Percentiles rank a stretch among this genome's conserved stretches.
These are phyloP conservation scores for Ampelocalamus luodianensis DNA, from an alignment of 176 grass and related monocot genomes.

Conservation along the genomic window DNA sequence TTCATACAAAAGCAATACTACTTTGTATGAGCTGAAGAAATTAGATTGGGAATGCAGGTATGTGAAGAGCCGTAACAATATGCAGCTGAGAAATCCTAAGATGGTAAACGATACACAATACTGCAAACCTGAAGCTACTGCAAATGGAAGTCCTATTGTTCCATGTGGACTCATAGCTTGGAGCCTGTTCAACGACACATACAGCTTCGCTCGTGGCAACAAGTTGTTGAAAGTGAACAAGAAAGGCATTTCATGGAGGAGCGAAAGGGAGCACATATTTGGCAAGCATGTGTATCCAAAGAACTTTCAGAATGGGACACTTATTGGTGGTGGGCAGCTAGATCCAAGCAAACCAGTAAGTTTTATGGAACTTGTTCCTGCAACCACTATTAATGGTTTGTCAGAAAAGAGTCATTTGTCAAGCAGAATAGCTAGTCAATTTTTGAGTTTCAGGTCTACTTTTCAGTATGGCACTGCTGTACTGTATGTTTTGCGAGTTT, in stretches of 20 bases:
- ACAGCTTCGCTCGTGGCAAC: slow-evolving; percentile 49
- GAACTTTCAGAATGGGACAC: slow-evolving; percentile 63
- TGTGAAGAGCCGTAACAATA: slow-evolving; percentile 54
- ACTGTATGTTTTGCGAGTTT: not conserved
- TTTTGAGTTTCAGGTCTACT: not conserved
- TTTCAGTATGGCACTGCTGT: not conserved
- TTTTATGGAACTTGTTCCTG: not conserved
- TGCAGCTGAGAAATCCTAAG: slow-evolving; percentile 47
- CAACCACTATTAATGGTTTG: not conserved
- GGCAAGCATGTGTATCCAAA: slow-evolving; percentile 62
- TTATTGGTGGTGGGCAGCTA: slow-evolving; percentile 61
- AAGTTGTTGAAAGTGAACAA: slow-evolving; percentile 53
- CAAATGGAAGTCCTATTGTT: slow-evolving; percentile 45
- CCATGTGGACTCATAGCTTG: slow-evolving; percentile 72
- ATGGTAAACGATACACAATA: slow-evolving; percentile 21
- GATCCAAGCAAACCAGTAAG: slow-evolving; percentile 59
- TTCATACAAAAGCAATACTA: not conserved
- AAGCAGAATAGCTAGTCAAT: not conserved
- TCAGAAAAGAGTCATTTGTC: not conserved
- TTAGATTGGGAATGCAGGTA: slow-evolving; percentile 50
- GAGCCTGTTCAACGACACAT: slow-evolving; percentile 89
- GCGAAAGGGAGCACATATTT: slow-evolving; percentile 60
- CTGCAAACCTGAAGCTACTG: slow-evolving; percentile 67
- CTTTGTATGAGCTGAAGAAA: not conserved
- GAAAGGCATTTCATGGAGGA: slow-evolving; percentile 65